These are phyloP conservation scores for Xylariaceae sp. DNA, from an alignment of 2,329 filamentous ascomycete genomes.

Conservation along the genomic window DNA sequence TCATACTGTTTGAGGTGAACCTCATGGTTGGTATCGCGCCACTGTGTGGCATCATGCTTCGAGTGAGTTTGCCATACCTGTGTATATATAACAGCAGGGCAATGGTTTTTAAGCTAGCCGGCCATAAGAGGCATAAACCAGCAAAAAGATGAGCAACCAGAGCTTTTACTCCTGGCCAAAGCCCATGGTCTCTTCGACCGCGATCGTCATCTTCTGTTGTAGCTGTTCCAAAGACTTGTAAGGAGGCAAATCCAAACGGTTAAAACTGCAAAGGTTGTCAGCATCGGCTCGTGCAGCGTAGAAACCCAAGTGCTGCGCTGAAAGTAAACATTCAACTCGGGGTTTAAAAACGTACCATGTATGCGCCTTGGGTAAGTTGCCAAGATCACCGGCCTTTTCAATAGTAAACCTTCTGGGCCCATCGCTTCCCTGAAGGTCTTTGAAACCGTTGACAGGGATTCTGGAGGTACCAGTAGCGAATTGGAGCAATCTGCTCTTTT, in stretches of 20 bases:
- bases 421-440: conserved; percentile 95
- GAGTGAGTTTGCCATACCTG: conserved; percentile 1
- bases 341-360: conserved; percentile 68
- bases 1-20: no score
- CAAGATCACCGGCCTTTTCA: conserved; percentile 90
- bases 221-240: conserved; percentile 87
- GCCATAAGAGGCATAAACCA: no score
- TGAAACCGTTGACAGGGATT: conserved; percentile 99
- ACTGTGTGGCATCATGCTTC: no score
- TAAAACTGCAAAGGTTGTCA: conserved; percentile 63
- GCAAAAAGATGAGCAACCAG: conserved; percentile 12
- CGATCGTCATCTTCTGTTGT: conserved; percentile 87
- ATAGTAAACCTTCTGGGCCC: conserved; percentile 95
- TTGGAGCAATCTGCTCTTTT: conserved; percentile 92
- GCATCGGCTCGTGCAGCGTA: conserved; percentile 16
- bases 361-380: conserved; percentile 91
- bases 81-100: conserved; percentile 20
- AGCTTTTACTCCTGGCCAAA: conserved; percentile 86
- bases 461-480: conserved; percentile 97
- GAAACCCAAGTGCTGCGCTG: not conserved
- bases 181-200: conserved; percentile 97
- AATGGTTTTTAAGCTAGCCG: not conserved
- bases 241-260: conserved; percentile 88
- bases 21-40: no score
- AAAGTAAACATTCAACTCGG: not conserved